Evolutionary conservation across 2,329 filamentous ascomycete species (phyloP).

Genomic region (Ophiostoma sp.): DNA sequence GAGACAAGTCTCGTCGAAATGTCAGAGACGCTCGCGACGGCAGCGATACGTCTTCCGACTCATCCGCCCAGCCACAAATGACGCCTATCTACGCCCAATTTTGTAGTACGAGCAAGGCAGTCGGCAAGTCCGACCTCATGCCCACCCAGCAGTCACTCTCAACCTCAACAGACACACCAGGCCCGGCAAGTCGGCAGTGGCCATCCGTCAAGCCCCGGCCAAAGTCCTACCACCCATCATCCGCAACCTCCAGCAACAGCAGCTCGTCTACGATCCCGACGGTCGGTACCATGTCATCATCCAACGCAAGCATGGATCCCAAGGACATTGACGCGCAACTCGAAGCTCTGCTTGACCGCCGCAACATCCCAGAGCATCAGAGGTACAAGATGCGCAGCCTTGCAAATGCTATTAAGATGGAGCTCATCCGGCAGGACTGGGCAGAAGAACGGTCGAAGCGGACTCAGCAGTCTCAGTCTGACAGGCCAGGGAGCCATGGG

Average conservation of each 20-base stretch:
- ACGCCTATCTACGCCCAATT: conserved; percentile 85
- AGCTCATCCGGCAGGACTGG: conserved; percentile 89
- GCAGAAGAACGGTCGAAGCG: conserved; percentile 55
- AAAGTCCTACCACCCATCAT: conserved; percentile 46
- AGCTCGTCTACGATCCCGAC: conserved; percentile 26
- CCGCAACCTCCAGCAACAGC: conserved; percentile 35
- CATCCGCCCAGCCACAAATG: conserved; percentile 31
- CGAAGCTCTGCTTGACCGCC: conserved; percentile 67
- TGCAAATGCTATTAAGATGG: conserved; percentile 84
- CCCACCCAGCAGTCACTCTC: conserved; percentile 23
- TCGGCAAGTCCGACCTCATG: conserved; percentile 17
- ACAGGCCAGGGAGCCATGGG: conserved; percentile 36
- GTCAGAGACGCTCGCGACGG: conserved; percentile 31
- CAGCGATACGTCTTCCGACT: not conserved
- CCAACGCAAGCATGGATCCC: conserved; percentile 51
- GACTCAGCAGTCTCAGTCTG: not conserved
- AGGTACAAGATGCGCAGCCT: conserved; percentile 90
- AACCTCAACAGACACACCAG: conserved; percentile 13
- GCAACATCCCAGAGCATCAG: conserved; percentile 92
- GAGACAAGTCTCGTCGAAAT: conserved; percentile 52
- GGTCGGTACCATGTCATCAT: conserved; percentile 33
- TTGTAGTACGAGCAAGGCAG: conserved; percentile 33
- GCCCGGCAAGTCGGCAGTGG: conserved; percentile 18
- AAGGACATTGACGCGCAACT: conserved; percentile 53
- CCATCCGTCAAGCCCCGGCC: conserved; percentile 42